phyloP scores from a whole-genome alignment of 768 basidiomycete genomes.

The Lyophyllum semitale region DNA sequence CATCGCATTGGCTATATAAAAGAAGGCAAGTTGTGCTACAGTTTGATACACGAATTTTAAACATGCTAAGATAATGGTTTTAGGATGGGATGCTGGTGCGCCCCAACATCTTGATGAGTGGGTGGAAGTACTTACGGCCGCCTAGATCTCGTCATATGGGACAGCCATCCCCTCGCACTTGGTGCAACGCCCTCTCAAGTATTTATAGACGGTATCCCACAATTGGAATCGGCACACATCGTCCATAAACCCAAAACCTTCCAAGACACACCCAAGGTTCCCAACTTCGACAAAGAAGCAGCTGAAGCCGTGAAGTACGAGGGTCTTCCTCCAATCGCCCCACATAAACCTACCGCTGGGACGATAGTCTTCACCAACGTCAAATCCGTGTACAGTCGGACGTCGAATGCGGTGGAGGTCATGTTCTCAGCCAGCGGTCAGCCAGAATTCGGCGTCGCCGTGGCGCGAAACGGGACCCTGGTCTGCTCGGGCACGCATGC shows the following conservation, averaged over 20 bases:
- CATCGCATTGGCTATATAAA: constrained; percentile 83
- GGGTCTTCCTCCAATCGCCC: constrained; percentile 72
- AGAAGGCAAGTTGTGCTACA: constrained; percentile 45
- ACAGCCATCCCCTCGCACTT: constrained; percentile 80
- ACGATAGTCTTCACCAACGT: constrained; percentile 69
- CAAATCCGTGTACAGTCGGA: constrained; percentile 39
- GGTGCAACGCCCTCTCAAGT: constrained; percentile 89
- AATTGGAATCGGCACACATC: constrained; percentile 52
- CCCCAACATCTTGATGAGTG: constrained; percentile 1
- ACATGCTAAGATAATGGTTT: no score
- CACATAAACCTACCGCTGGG: constrained; percentile 32
- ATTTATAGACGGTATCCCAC: constrained; percentile 87
- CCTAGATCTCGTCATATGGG: constrained; percentile 79
- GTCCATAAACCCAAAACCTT: constrained; percentile 50
- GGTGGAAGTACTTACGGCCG: neutral
- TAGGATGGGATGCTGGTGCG: constrained; percentile 77
- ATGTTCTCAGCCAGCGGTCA: constrained; percentile 23
- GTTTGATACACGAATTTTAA: neutral
- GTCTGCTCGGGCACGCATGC: constrained; percentile 44
- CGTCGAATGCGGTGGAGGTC: constrained; percentile 29
- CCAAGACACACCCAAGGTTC: constrained; percentile 55
- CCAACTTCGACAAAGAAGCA: constrained; percentile 73
- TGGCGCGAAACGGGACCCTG: constrained; percentile 48
- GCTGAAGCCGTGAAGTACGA: constrained; percentile 61
- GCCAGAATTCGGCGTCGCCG: constrained; percentile 33